Evolutionary conservation across 2,329 filamentous ascomycete species (phyloP).

Genomic region (Cryphonectria carpinicola): DNA sequence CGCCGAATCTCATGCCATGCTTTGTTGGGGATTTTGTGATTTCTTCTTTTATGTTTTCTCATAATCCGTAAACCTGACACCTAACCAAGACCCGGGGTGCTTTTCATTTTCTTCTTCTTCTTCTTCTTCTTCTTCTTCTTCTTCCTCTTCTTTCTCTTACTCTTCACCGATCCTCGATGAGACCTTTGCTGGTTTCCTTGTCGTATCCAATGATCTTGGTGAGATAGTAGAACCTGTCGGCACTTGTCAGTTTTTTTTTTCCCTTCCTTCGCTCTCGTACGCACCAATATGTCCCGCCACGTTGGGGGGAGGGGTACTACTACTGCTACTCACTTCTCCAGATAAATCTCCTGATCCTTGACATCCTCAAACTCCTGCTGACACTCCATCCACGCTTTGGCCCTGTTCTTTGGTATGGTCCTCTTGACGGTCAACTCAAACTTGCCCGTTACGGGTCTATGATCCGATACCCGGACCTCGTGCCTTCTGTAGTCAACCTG

Average conservation of each 20-base stretch:
- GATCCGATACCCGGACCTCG: slow-evolving; percentile 89
- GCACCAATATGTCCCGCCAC: too few species aligned
- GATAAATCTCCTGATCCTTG: slow-evolving; percentile 67
- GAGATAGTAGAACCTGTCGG: slow-evolving; percentile 53
- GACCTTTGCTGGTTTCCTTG: slow-evolving; percentile 50
- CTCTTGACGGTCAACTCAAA: slow-evolving; percentile 87
- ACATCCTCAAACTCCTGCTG: slow-evolving; percentile 75
- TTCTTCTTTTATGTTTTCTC: slow-evolving; percentile 6
- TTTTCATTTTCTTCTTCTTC: not conserved
- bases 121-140: not conserved
- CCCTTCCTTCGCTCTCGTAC: not conserved
- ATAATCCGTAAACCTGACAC: not conserved
- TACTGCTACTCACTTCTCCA: slow-evolving; percentile 71
- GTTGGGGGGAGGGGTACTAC: not conserved
- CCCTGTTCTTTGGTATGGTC: slow-evolving; percentile 69
- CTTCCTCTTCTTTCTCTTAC: too few species aligned
- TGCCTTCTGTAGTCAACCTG: slow-evolving; percentile 88
- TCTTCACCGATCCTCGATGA: slow-evolving; percentile 47
- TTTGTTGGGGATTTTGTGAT: slow-evolving; percentile 11
- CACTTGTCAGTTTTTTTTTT: slow-evolving; percentile 33
- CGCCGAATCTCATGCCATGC: slow-evolving; percentile 25
- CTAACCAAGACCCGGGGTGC: not conserved
- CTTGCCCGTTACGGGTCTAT: slow-evolving; percentile 84
- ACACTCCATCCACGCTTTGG: slow-evolving; percentile 71
- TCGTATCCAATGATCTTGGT: slow-evolving; percentile 59